phyloP scores from a whole-genome alignment of 495 filamentous ascomycete genomes.

The Penicillium pulvis region DNA sequence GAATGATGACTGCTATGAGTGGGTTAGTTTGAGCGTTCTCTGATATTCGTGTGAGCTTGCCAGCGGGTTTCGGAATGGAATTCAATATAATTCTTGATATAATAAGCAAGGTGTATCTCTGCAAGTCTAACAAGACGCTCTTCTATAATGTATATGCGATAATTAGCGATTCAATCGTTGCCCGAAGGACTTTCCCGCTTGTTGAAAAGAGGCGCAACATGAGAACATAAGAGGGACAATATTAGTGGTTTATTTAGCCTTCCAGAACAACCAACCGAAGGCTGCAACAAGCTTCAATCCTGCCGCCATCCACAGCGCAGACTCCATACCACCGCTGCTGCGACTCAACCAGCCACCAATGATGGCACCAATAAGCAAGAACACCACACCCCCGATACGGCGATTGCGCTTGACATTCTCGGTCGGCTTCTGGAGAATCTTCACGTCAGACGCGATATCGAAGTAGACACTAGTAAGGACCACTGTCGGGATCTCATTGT shows the following conservation, averaged over 20 bases:
- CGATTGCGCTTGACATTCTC: constrained; percentile 67
- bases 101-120: background rate
- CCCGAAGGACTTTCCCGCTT: background rate
- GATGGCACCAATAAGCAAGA: constrained; percentile 62
- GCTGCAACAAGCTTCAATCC: constrained; percentile 55
- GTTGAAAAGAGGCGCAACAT: background rate
- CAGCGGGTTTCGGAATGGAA: background rate
- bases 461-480: constrained; percentile 73
- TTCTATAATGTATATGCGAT: constrained; percentile 1
- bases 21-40: background rate
- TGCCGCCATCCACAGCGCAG: constrained; percentile 61
- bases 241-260: constrained; percentile 16
- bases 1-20: background rate
- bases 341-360: constrained; percentile 64
- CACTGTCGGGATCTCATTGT: constrained; percentile 71
- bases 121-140: background rate
- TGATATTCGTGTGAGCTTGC: background rate
- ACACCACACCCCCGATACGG: constrained; percentile 57
- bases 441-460: constrained; percentile 65
- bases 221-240: background rate
- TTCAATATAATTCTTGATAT: background rate
- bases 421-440: constrained; percentile 43
- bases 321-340: constrained; percentile 55
- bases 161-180: background rate
- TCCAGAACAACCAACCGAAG: constrained; percentile 48